Percentiles rank a stretch among this genome's conserved stretches.
These are phyloP conservation scores for Suhomyces yuchorum DNA, from an alignment of 1,139 yeast genomes.

Conservation along the genomic window DNA sequence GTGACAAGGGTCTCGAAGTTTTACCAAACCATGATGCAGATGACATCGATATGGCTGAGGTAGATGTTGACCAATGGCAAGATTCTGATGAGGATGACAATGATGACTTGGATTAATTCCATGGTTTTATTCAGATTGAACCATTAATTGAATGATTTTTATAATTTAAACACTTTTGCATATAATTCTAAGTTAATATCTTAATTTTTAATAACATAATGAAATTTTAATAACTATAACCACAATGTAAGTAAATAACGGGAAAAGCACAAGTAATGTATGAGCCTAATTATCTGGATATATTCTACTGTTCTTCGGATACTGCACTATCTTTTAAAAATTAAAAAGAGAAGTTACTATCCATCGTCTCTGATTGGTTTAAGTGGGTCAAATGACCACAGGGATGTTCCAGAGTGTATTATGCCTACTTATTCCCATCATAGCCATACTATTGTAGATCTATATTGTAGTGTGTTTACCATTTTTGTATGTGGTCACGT, in stretches of 20 bases:
- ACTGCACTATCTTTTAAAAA: too few relatives aligned
- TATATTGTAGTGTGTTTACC: background rate
- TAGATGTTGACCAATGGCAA: conserved; percentile 56
- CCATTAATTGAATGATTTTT: background rate
- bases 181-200: background rate
- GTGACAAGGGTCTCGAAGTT: conserved; percentile 70
- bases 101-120: conserved; percentile 7
- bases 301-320: too few relatives aligned
- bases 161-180: background rate
- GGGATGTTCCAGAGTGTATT: too few relatives aligned
- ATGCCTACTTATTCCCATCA: too few relatives aligned
- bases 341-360: too few relatives aligned
- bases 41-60: conserved; percentile 56
- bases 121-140: background rate
- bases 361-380: too few relatives aligned
- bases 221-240: background rate
- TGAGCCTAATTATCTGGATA: too few relatives aligned
- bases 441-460: too few relatives aligned
- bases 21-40: conserved; percentile 82
- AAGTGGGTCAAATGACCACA: too few relatives aligned
- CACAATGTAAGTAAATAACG: too few relatives aligned
- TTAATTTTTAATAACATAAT: background rate
- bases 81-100: conserved; percentile 59
- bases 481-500: conserved; percentile 1
- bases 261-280: too few relatives aligned